Base-by-base conservation (phyloP, 2,329 filamentous ascomycete species). In the Fusarium succisae region DNA sequence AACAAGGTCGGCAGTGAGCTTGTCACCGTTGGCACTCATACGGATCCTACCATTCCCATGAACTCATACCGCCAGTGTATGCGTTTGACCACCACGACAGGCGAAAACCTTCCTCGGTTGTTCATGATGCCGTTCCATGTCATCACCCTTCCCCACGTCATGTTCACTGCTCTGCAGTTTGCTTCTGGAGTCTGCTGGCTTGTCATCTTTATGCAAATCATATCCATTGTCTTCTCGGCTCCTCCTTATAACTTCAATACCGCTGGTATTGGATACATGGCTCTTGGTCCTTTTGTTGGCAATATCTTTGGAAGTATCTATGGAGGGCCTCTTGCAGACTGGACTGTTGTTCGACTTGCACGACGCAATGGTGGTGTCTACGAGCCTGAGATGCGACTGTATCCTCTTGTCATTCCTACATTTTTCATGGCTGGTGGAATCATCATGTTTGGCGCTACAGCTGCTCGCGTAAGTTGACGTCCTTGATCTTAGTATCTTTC, bases 351-450 rank as follows among this genome's bases (percentile, higher is more conserved):
- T 6, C 77, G 75, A 32, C 76, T 84, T 26, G 79, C 85, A 0
- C 78, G 76, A n/a, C 77, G 81, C 5, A 85, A 86, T 15, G 78
- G 79, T 0, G 84, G 84, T 6, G 76, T 83, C 12, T 86, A 83
- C 45, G 85, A 86, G 69, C 84, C 85, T 0, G 85, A 86, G 68
- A 86, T 86, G 80, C 79, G 85, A 10, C 72, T 86, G 10, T 84
- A 80, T 39, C 47, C 74, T 28, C 60, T 79, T 14, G 39, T 73
- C 1, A n/a, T 79, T 7, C 81, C 83, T 5, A 80, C 81, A 0
- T 14, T 84, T 1, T 41, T 77, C 6, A 79, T 83, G 77, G 76
- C 80, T 8, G 82, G 78, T 6, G 84, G 84, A 0, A 48, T 84
- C 6, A 80, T 82, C 5, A 82, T 85, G 78, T 85, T 84, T 70